phyloP scores from a whole-genome alignment of 495 filamentous ascomycete genomes.

The Lophium mytilinum region DNA sequence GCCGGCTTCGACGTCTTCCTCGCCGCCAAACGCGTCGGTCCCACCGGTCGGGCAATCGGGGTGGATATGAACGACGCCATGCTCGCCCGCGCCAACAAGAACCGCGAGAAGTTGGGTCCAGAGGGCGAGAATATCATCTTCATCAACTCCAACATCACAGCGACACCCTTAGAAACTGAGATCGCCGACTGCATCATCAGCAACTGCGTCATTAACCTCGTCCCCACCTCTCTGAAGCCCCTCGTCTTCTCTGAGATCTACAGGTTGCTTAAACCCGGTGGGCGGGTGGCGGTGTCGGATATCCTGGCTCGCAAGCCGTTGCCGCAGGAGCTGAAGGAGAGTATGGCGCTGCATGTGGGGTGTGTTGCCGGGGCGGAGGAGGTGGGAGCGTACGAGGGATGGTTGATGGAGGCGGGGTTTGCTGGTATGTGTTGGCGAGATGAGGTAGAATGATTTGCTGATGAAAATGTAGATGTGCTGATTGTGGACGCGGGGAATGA shows the following conservation, averaged over 20 bases:
- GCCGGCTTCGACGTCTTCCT: conserved; percentile 59
- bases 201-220: conserved; percentile 61
- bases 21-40: conserved; percentile 49
- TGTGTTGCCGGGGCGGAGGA: conserved; percentile 53
- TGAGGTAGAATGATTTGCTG: background rate
- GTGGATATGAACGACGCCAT: conserved; percentile 64
- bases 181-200: conserved; percentile 52
- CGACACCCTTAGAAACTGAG: conserved; percentile 35
- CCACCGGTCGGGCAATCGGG: conserved; percentile 48
- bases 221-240: conserved; percentile 49
- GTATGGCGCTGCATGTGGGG: conserved; percentile 50
- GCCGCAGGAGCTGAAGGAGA: conserved; percentile 39
- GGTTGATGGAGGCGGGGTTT: conserved; percentile 48
- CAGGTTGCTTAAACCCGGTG: conserved; percentile 53
- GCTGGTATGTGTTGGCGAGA: conserved; percentile 32
- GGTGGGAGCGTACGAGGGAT: conserved; percentile 48
- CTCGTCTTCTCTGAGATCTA: conserved; percentile 53
- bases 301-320: conserved; percentile 50
- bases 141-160: conserved; percentile 46
- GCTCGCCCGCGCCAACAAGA: conserved; percentile 43
- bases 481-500: conserved; percentile 48
- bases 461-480: conserved; percentile 37
- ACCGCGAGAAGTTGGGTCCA: too few relatives aligned
- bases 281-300: conserved; percentile 58
- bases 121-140: conserved; percentile 51